Base-by-base conservation (phyloP, 139 green algal genomes). In the Picochlorum sp. region DNA sequence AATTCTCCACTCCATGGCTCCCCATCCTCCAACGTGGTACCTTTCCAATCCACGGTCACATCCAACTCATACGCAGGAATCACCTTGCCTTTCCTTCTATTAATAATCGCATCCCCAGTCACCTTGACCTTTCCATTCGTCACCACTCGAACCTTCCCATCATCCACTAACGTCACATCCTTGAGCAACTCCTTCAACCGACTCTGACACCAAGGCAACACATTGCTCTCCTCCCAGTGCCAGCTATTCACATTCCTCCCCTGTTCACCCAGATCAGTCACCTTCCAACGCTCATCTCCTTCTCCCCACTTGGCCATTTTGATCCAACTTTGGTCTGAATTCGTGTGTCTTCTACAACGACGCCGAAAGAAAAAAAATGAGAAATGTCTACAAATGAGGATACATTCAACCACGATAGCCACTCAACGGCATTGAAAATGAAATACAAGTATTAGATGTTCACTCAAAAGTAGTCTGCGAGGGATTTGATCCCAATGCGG, bases 221-320 rank as follows among this genome's bases (percentile, higher is more conserved):
- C 78, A 56, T 96, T 86, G 57, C 83, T 86, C 49, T 95, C 88
- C 4, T 34, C 73, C 91, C 91, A 96, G 64, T 70, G 64, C 88
- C 87, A 97, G 23, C 74, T 75, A 68, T 93, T 88, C 14, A 95
- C 82, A 63, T 95, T 95, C 2, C 71, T 74, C 4, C 84, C 85
- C 2, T 75, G 79, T 49, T 91, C 85, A 11, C 74, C 62, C 3
- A 92, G 64, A 9, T 95, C 87, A 28, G 85, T 23, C 11, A 98
- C 92, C 34, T 95, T 82, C 92, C 92, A 98, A 7, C 92, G 80
- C 0, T 72, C 67, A 63, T 98, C 92, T 6, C 81, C 85, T 60
- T 96, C 86, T 2, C 85, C 90, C 49, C 87, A 78, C 61, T 92
- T 90, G 8, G 91, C 90, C 88, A 67, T 66, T 26, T 45, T 62